Conservation (phyloP, 2,329 filamentous ascomycete genomes). For the Ambrosiella xylebori region DNA sequence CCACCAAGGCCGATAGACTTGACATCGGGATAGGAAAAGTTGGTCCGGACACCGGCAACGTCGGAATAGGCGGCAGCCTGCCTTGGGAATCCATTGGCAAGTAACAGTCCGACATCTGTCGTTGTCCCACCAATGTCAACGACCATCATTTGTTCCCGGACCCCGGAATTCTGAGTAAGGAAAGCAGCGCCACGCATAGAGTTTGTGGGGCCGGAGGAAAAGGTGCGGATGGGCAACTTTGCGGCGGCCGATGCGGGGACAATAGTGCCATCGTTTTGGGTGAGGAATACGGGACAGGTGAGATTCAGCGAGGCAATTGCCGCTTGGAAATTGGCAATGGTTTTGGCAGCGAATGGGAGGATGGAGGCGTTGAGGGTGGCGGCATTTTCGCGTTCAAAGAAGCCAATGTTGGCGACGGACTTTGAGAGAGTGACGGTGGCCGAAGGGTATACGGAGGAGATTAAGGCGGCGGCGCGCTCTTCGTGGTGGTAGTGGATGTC, state of each 20-base stretch:
- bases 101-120: conserved; percentile 43
- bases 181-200: conserved; percentile 47
- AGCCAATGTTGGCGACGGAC: conserved; percentile 35
- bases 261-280: conserved; percentile 47
- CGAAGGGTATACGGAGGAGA: conserved; percentile 19
- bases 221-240: conserved; percentile 40
- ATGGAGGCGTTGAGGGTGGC: conserved; percentile 48
- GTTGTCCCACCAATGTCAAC: conserved; percentile 53
- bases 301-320: conserved; percentile 33
- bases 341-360: conserved; percentile 36
- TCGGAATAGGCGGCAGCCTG: conserved; percentile 46
- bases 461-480: conserved; percentile 27
- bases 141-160: conserved; percentile 32
- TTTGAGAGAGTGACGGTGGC: conserved; percentile 32
- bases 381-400: conserved; percentile 47
- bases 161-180: conserved; percentile 25
- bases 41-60: conserved; percentile 44
- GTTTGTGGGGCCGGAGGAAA: conserved; percentile 46
- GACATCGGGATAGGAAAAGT: conserved; percentile 39
- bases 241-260: conserved; percentile 35
- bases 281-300: conserved; percentile 39
- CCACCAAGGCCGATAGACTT: conserved; percentile 43
- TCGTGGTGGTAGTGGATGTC: conserved; percentile 32
- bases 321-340: conserved; percentile 36
- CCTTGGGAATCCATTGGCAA: conserved; percentile 44